These are phyloP conservation scores for Monosporozyma solicola DNA, from an alignment of 805 yeast species.

Conservation along the genomic window DNA sequence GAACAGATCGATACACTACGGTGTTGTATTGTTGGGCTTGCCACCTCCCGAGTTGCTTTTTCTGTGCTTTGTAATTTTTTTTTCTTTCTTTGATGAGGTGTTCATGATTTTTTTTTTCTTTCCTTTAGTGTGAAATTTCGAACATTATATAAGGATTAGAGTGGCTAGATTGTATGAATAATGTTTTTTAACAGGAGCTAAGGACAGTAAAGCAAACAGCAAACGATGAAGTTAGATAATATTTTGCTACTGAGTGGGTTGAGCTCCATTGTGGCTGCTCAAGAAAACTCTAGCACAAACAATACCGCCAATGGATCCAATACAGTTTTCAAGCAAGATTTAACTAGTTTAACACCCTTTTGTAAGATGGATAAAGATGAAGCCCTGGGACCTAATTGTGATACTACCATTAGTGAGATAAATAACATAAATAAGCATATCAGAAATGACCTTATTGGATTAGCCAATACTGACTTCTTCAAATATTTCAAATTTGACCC, in stretches of 20 bases:
- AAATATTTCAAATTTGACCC: constrained; percentile 79
- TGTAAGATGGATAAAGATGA: constrained; percentile 29
- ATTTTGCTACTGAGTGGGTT: background rate
- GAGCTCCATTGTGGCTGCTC: background rate
- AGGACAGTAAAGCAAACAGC: background rate
- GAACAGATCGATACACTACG: background rate
- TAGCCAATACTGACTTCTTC: constrained; percentile 74
- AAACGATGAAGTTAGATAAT: background rate
- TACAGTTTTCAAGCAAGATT: background rate
- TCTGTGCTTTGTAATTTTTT: background rate
- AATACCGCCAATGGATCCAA: background rate
- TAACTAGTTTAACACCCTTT: constrained; percentile 16
- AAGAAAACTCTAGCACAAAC: background rate
- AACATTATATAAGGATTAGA: background rate
- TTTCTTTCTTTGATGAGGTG: background rate
- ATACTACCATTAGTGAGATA: constrained; percentile 38
- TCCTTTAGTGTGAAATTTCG: background rate
- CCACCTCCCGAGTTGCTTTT: background rate
- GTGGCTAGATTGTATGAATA: background rate
- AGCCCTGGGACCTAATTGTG: constrained; percentile 30
- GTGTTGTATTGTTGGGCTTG: background rate
- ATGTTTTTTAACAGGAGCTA: too few relatives aligned
- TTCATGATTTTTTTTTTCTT: background rate
- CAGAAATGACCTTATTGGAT: constrained; percentile 46
- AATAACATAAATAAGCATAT: constrained; percentile 42